Base-by-base conservation (phyloP, 805 yeast species). In the Blastobotrys attinorum region DNA sequence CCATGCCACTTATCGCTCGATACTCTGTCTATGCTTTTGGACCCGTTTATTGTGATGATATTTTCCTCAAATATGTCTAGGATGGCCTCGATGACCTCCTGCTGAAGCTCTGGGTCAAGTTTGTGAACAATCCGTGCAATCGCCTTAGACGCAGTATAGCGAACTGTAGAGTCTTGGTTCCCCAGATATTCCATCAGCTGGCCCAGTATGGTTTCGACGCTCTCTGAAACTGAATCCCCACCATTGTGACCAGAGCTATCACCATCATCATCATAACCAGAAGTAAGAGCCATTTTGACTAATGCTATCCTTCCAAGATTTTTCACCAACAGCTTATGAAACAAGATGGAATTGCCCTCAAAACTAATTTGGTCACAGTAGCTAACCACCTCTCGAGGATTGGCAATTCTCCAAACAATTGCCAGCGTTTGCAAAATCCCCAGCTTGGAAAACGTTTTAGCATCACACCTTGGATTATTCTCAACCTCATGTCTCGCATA, bases 61-160 rank as follows among this genome's bases (percentile, higher is more conserved):
- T 59, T 51, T n/a, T 53, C 50, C 10, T 49, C 50, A 10, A 59
- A 46, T 4, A 47, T 39, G 3, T 46, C 49, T 7, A 56, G 17
- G 5, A 73, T 42, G 2, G 64, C 58, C 3, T 60, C 60, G 17
- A 63, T 48, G 3, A 67, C 51, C 10, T 61, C 57, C 2, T 50
- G 49, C 2, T 67, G 48, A 10, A 63, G 45, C 7, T 59, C 58
- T 54, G 48, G 7, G 54, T 61, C 16, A 55, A 58, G 15, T 4
- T 52, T 47, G 0, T 59, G 41, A 8, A 65, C 57, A 3, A 85
- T 56, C 37, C 75, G 67, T 3, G 83, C 75, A 22, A 83, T 59
- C 20, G 80, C 77, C 56, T 81, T 83, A 0, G 96, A 83, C 27
- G 81, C 65, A 1, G 77, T 65, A 49, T 79, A 80, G 42, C 96